Conservation (phyloP, 805 yeast species). For the Candida silvicultrix region DNA sequence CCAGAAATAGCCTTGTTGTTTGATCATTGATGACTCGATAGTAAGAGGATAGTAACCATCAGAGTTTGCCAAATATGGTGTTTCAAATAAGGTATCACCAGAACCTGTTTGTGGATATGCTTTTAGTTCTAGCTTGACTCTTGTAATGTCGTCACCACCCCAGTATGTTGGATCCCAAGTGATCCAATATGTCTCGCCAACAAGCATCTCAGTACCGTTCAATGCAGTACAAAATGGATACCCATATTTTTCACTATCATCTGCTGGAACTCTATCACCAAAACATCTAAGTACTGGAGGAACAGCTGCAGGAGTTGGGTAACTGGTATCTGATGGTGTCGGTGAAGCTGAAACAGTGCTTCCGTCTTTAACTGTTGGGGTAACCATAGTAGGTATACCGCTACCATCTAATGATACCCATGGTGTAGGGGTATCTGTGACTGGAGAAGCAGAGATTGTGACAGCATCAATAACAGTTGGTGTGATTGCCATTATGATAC, state of each 20-base stretch:
- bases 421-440: constrained; percentile 28
- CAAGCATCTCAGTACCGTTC: constrained; percentile 37
- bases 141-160: constrained; percentile 28
- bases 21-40: constrained; percentile 23
- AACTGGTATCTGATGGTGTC: constrained; percentile 28
- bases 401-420: constrained; percentile 39
- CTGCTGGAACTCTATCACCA: constrained; percentile 33
- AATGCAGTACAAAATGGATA: constrained; percentile 36
- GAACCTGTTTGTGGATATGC: constrained; percentile 30
- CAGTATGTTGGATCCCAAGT: constrained; percentile 43
- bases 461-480: constrained; percentile 45
- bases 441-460: constrained; percentile 35
- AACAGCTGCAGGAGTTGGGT: constrained; percentile 30
- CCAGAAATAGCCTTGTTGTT: constrained; percentile 29
- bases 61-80: constrained; percentile 28
- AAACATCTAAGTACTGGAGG: constrained; percentile 40
- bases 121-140: constrained; percentile 26
- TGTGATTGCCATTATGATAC: constrained; percentile 36
- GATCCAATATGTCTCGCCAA: constrained; percentile 42
- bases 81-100: constrained; percentile 26
- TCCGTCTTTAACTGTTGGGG: constrained; percentile 32
- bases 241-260: constrained; percentile 18
- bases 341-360: constrained; percentile 35
- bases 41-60: constrained; percentile 35
- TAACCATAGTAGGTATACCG: constrained; percentile 36